Base-by-base conservation (phyloP, 2,329 filamentous ascomycete species). In the Fusarium austroafricanum region DNA sequence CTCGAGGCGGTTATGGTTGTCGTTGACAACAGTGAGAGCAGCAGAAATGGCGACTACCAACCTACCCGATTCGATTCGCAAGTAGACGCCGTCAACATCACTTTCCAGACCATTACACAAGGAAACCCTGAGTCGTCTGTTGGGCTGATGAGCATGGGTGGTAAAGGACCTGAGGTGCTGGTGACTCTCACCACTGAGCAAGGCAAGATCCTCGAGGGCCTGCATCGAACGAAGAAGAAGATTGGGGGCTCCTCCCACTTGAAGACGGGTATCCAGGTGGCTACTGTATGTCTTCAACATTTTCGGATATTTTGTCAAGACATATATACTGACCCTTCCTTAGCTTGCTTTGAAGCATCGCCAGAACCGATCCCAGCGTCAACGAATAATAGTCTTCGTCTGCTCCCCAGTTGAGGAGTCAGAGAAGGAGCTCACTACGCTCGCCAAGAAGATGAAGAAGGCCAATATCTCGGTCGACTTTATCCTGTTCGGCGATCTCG, bases 401-500 rank as follows among this genome's bases (percentile, higher is more conserved):
- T 99, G 96, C 86, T 97, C 94, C 40, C 92, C 94, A 28, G 90
- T 98, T 76, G 87, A 90, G 65, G 96, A 99, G 77, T 91, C 93
- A 68, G 92, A 97, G 80, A 96, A 96, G 83, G 89, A 91, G 54
- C 88, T 99, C 50, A 87, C 94, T 66, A 92, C 93, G 77, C 87
- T 99, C 29, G 94, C 96, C 43, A 97, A 96, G 84, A 96, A 96
- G 83, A 96, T 98, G 94, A 98, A 98, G 89, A 99, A 99, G 87
- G 92, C 91, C 80, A 95, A 92, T 76, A 92, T 97, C 63, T 92
- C 90, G 65, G 92, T 99, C 76, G 96, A 99, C 80, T 95, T 99
- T 76, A 88, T 99, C 65, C 89, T 95, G 45, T 99, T 99, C 75
- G 96, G 96, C 71, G 95, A 99, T 74, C 87, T 97, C 53, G 93